phyloP scores from a whole-genome alignment of 257 asterid species.

The Mentha longifolia region DNA sequence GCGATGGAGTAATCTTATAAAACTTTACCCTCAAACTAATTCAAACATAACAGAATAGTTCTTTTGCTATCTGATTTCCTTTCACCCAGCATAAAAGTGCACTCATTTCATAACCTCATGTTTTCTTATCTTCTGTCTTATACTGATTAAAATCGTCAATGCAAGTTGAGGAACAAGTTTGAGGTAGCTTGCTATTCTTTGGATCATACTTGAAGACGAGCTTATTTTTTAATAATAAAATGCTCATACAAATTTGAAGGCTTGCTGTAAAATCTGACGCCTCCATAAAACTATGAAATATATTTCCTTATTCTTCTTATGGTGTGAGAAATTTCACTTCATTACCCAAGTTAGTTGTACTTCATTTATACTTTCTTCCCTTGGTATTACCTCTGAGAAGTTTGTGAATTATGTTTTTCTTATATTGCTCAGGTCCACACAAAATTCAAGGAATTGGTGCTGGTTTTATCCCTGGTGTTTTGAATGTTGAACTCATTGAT shows the following conservation, averaged over 20 bases:
- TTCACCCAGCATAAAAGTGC: background rate
- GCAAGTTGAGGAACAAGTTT: background rate
- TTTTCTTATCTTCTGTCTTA: background rate
- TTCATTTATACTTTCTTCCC: background rate
- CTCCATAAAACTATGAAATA: background rate
- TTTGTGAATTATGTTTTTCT: slow-evolving; percentile 23
- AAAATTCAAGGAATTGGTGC: slow-evolving; percentile 99
- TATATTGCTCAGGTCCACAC: slow-evolving; percentile 71
- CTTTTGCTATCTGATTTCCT: background rate
- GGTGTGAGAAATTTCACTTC: background rate
- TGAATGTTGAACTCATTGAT: slow-evolving; percentile 72
- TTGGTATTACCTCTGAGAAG: background rate
- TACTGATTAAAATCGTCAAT: background rate
- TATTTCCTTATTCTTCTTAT: background rate
- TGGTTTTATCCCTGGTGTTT: slow-evolving; percentile 87
- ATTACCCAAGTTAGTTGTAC: background rate
- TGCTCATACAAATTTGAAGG: background rate
- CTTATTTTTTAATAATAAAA: slow-evolving; percentile 1
- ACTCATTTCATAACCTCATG: background rate
- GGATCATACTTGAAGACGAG: background rate
- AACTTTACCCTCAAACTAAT: background rate
- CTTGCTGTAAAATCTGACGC: background rate
- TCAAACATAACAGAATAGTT: background rate
- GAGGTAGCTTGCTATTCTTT: background rate
- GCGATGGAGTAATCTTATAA: background rate